Base-by-base conservation (phyloP, 2,329 filamentous ascomycete species). In the Setomelanomma holmii region DNA sequence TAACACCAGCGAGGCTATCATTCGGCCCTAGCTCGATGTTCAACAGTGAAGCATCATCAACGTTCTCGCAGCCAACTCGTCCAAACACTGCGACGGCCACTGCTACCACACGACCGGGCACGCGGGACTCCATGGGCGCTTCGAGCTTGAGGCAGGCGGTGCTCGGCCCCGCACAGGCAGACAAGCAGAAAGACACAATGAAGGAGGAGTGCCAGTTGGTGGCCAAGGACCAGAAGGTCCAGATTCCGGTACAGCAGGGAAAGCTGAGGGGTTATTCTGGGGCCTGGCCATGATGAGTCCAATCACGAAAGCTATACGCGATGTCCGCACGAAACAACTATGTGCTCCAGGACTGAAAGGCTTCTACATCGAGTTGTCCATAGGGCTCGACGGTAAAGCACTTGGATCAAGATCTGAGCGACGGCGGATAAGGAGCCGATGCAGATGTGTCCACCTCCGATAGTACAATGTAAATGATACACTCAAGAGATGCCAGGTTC, bases 241-340 rank as follows among this genome's bases (percentile, higher is more conserved):
- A 30, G 40, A 17, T 10, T 24, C 8, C 40, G 24, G 14, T 17
- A 12, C 11, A 11, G 21, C n/a, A 11, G 21, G 21, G 21, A 22
- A 45, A 34, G 35, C 20, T 30, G n/a, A 42, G 45, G 33, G 48
- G 36, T 7, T 56, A 56, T 24, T 43, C 44, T 2, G 53, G 53
- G 3, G 53, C 53, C 16, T 56, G 53, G 53, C 53, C 53, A 24
- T 56, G 45, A 55, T 12, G 4, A n/a, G n/a, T n/a, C n/a, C n/a
- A n/a, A n/a, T n/a, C n/a, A n/a, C n/a, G n/a, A n/a, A n/a, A n/a
- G n/a, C n/a, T n/a, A n/a, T n/a, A n/a, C n/a, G n/a, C n/a, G n/a
- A n/a, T n/a, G n/a, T n/a, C n/a, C n/a, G n/a, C n/a, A n/a, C n/a
- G n/a, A n/a, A n/a, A n/a, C n/a, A n/a, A n/a, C n/a, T n/a, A n/a